Evolutionary conservation across 352 stramenopile genomes (phyloP).

Genomic region (Phytophthora cajani): DNA sequence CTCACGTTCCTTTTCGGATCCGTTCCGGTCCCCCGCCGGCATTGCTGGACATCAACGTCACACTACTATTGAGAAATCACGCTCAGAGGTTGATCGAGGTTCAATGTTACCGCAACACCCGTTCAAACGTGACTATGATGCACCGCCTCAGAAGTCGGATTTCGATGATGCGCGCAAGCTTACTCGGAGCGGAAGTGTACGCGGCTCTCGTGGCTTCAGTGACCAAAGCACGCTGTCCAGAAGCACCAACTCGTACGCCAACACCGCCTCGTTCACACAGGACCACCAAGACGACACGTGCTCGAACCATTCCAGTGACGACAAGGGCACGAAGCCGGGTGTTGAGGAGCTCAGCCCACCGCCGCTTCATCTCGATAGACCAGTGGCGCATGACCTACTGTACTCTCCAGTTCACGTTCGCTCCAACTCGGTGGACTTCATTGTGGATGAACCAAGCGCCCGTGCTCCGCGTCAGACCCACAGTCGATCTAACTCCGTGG

Average conservation of each 20-base stretch:
- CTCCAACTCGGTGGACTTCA: conserved; percentile 41
- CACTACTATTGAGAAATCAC: conserved; percentile 32
- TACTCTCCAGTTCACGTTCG: conserved; percentile 44
- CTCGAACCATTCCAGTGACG: conserved; percentile 23
- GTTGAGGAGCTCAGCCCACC: conserved; percentile 18
- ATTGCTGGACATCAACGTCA: conserved; percentile 43
- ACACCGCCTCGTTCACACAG: conserved; percentile 40
- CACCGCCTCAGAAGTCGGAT: conserved; percentile 28
- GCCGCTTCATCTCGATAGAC: conserved; percentile 20
- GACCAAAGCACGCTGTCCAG: conserved; percentile 44
- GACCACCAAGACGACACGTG: conserved; percentile 36
- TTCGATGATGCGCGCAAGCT: conserved; percentile 33
- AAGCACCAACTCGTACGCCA: conserved; percentile 46
- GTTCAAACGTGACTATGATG: conserved; percentile 41
- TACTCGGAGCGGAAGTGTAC: conserved; percentile 33
- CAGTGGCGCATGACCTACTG: conserved; percentile 32
- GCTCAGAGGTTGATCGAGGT: conserved; percentile 48
- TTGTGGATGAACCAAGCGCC: conserved; percentile 23
- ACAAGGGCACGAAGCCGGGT: conserved; percentile 25
- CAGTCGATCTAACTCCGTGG: conserved; percentile 41
- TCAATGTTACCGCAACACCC: conserved; percentile 59
- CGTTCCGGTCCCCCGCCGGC: conserved; percentile 59
- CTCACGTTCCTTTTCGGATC: conserved; percentile 68
- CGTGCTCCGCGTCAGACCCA: conserved; percentile 23
- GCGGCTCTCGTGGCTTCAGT: conserved; percentile 39